These are phyloP conservation scores for Fusarium poae DNA, from an alignment of 2,329 filamentous ascomycete species.

Conservation along the genomic window DNA sequence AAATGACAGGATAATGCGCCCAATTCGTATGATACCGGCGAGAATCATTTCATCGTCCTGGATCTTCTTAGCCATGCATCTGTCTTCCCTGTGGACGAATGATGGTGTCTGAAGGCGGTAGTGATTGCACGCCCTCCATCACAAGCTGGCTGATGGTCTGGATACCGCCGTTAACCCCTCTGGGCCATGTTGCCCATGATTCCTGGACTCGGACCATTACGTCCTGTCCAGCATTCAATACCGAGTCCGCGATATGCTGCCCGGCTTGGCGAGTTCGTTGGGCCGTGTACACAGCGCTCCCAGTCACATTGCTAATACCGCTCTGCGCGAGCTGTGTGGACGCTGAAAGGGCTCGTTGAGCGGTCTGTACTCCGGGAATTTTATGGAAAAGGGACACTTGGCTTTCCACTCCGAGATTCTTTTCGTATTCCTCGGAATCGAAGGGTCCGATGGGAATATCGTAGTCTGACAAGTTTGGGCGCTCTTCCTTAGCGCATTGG, in stretches of 20 bases:
- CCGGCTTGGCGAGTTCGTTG: conserved; percentile 17
- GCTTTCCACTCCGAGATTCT: neutral
- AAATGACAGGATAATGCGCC: neutral
- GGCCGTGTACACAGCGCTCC: neutral
- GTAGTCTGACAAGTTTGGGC: conserved; percentile 8
- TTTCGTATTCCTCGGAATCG: neutral
- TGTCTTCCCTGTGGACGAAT: conserved; percentile 10
- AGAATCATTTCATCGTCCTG: neutral
- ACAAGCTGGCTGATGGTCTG: conserved; percentile 10
- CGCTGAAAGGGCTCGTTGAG: neutral
- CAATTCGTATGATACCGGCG: neutral
- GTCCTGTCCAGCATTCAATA: conserved; percentile 5
- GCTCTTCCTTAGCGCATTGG: conserved; percentile 1
- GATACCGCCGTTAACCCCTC: conserved; percentile 2
- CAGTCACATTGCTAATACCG: conserved; percentile 7
- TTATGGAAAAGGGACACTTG: neutral
- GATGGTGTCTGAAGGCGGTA: conserved; percentile 29
- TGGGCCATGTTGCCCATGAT: neutral
- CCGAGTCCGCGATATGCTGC: conserved; percentile 10
- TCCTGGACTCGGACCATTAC: conserved; percentile 15
- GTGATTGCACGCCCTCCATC: conserved; percentile 20
- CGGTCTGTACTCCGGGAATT: conserved; percentile 1
- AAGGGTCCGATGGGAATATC: conserved; percentile 13
- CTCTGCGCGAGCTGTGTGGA: neutral
- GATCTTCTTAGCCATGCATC: neutral